phyloP scores from a whole-genome alignment of 352 stramenopile genomes.

The Pythium monospermum region DNA sequence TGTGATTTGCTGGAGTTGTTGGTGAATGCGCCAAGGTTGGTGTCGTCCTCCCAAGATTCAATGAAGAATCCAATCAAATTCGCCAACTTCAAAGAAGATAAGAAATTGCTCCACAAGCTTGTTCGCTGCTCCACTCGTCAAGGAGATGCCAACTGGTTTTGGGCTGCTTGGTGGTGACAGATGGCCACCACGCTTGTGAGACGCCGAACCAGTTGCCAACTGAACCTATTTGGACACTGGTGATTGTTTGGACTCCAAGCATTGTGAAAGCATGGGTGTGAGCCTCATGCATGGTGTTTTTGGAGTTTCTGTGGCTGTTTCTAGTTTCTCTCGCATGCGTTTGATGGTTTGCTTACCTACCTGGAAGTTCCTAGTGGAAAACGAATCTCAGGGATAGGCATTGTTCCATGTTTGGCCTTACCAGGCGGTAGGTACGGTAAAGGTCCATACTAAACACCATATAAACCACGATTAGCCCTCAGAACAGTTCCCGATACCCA shows the following conservation, averaged over 20 bases:
- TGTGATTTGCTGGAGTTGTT: too few relatives aligned
- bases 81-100: not conserved
- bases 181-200: not conserved
- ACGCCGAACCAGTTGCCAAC: conserved; percentile 17
- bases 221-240: conserved; percentile 4
- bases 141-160: not conserved
- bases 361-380: too few relatives aligned
- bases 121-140: not conserved
- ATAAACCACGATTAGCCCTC: not conserved
- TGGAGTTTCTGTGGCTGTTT: not conserved
- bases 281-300: not conserved
- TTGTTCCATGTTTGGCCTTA: conserved; percentile 10
- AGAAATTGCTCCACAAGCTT: not conserved
- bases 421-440: not conserved
- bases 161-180: not conserved
- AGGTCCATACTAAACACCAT: conserved; percentile 19
- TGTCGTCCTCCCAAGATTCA: not conserved
- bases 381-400: conserved; percentile 9
- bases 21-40: too few relatives aligned
- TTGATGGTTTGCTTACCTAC: too few relatives aligned
- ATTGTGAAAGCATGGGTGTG: not conserved
- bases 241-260: not conserved
- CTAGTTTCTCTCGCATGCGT: conserved; percentile 9
- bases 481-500: too few relatives aligned
- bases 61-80: not conserved